Evolutionary conservation across 2,329 filamentous ascomycete genomes (phyloP), one percentile per base, ranked within the genome.

Genomic region (Tolypocladium amazonense): DNA sequence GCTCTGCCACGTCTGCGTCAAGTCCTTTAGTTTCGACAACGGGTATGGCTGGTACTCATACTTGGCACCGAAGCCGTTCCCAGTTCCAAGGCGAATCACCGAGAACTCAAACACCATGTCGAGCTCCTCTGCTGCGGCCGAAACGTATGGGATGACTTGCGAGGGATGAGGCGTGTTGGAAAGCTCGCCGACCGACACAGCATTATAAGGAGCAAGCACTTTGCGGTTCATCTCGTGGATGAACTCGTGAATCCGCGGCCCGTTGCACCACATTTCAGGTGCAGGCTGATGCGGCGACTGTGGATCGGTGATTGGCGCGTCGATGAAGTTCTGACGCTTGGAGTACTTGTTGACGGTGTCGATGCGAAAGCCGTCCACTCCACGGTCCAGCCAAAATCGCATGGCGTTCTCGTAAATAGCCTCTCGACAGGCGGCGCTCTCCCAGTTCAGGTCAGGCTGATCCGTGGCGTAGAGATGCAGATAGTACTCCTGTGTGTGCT

Each of bases 361-460:
- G 72, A 88, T 85, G 6, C 86, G 78, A 71, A 88, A 88, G 0
- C 84, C 84, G 56, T 84, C 81, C 0, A 85, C 82, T 0, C 86
- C 87, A 7, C 83, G 81, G 59, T 90, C 79, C 0, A 92, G 79
- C 89, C 89, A 92, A 70, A 90, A 92, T 0, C 78, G 77, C 80
- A 90, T 87, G 6, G 87, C 83, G 7, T 75, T 68, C 7, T 85
- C 77, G 66, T 90, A 87, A 1, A 90, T 86, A 0, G 85, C 88
- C 57, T 84, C 76, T 8, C 87, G 81, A 9, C 88, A 85, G 2
- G 82, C 80, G 0, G 79, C 77, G 56, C 87, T 86, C 59, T 90
- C 86, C 88, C 88, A 92, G 68, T 92, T 92, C 23, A 92, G 76
- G 64, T 92, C 89, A 0, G 89, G 89, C 68, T 92, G 89, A 56